Evolutionary conservation across 2,329 filamentous ascomycete species (phyloP).

Genomic region (Epichloe sylvatica): DNA sequence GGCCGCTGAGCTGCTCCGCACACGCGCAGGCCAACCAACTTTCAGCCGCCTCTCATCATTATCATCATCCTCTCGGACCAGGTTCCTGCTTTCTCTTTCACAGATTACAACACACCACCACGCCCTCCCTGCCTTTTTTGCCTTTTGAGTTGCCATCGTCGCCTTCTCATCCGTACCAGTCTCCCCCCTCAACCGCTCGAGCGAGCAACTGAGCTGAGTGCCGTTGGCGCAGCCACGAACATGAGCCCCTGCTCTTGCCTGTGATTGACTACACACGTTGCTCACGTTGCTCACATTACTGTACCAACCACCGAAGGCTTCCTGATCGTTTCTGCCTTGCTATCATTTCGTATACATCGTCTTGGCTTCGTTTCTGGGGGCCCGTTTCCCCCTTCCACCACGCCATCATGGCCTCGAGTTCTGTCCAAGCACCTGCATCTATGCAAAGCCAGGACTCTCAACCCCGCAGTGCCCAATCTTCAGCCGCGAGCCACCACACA

Average conservation of each 20-base stretch:
- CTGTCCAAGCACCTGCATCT: constrained; percentile 26
- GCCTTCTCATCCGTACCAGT: constrained; percentile 2
- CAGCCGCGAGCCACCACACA: constrained; percentile 12
- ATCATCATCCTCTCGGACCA: neutral
- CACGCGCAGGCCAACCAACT: neutral
- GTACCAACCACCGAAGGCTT: neutral
- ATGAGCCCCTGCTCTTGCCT: constrained; percentile 10
- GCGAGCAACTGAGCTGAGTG: too few relatives aligned
- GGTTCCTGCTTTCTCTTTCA: neutral
- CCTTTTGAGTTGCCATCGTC: too few relatives aligned
- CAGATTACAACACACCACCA: neutral
- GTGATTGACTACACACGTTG: constrained; percentile 9
- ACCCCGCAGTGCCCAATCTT: constrained; percentile 18
- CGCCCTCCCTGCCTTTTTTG: neutral
- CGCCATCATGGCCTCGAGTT: constrained; percentile 31
- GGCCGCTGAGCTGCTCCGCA: too few relatives aligned
- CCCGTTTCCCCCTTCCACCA: neutral
- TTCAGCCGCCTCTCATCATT: constrained; percentile 1
- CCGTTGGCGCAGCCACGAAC: too few relatives aligned
- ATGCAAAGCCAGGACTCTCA: constrained; percentile 24
- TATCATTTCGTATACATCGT: neutral
- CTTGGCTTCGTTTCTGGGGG: neutral
- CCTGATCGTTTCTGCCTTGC: constrained; percentile 2
- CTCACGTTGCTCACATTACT: too few relatives aligned
- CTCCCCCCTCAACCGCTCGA: too few relatives aligned